phyloP scores from a whole-genome alignment of 495 filamentous ascomycete genomes.

The Daldinia caldariorum region DNA sequence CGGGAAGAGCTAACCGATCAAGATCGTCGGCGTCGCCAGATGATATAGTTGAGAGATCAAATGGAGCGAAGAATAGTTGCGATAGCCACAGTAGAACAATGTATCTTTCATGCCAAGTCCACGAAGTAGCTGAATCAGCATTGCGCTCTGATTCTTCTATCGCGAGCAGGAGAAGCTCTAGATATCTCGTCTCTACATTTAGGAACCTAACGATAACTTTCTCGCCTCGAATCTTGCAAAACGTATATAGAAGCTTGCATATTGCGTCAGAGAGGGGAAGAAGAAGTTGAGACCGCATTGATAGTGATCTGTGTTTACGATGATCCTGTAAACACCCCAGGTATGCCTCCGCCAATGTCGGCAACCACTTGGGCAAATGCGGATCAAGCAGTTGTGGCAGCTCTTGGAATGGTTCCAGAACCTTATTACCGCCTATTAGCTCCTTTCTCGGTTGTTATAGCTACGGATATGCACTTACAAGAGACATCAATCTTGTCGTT shows the following conservation, averaged over 20 bases:
- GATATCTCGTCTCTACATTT: constrained; percentile 82
- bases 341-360: constrained; percentile 76
- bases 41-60: constrained; percentile 88
- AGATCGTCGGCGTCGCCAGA: constrained; percentile 59
- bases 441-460: background rate
- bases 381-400: constrained; percentile 96
- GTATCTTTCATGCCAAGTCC: constrained; percentile 89
- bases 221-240: constrained; percentile 93
- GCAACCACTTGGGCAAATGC: constrained; percentile 76
- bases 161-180: constrained; percentile 79
- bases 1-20: constrained; percentile 44
- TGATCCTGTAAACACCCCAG: constrained; percentile 70
- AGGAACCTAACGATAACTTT: constrained; percentile 92
- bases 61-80: constrained; percentile 90
- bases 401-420: constrained; percentile 95
- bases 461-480: constrained; percentile 49
- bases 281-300: constrained; percentile 55
- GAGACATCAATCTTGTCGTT: constrained; percentile 54
- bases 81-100: constrained; percentile 91
- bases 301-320: constrained; percentile 42
- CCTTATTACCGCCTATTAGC: constrained; percentile 42
- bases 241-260: constrained; percentile 81
- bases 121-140: constrained; percentile 41
- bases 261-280: constrained; percentile 74
- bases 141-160: constrained; percentile 61